These are phyloP conservation scores for Kentomonas sorsogonicus DNA, from an alignment of 208 protist genomes.

Conservation along the genomic window DNA sequence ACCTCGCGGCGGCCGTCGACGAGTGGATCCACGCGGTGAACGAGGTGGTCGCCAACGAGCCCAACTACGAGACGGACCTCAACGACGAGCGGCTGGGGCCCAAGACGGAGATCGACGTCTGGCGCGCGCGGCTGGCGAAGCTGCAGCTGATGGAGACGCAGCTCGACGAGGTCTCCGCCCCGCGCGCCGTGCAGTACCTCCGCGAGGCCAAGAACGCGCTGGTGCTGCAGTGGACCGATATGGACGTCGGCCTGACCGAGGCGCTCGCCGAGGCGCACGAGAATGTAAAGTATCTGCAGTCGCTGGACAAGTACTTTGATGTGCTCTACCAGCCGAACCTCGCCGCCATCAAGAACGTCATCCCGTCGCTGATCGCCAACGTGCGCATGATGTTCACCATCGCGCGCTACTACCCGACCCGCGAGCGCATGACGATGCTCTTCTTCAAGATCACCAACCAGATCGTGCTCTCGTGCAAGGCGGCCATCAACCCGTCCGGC, in stretches of 20 bases:
- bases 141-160: conserved; percentile 91
- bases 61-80: conserved; percentile 88
- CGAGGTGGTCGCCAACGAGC: conserved; percentile 55
- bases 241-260: conserved; percentile 91
- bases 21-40: conserved; percentile 71
- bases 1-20: conserved; percentile 62
- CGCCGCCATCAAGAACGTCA: conserved; percentile 88
- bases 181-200: conserved; percentile 87
- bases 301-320: conserved; percentile 95
- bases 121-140: conserved; percentile 90
- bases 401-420: conserved; percentile 94
- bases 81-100: conserved; percentile 88
- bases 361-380: conserved; percentile 94
- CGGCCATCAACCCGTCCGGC: conserved; percentile 87
- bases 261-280: conserved; percentile 97
- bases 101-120: conserved; percentile 92
- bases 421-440: conserved; percentile 93
- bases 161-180: conserved; percentile 65
- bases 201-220: conserved; percentile 74
- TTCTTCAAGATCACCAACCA: conserved; percentile 97
- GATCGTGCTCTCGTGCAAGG: conserved; percentile 93
- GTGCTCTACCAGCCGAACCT: conserved; percentile 93
- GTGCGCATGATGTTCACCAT: conserved; percentile 97
- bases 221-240: conserved; percentile 84
- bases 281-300: conserved; percentile 97